Percentiles rank a stretch among this genome's conserved stretches.
Evolutionary conservation across 2,329 filamentous ascomycete genomes (phyloP).

Genomic region (Alternaria brassicicola): DNA sequence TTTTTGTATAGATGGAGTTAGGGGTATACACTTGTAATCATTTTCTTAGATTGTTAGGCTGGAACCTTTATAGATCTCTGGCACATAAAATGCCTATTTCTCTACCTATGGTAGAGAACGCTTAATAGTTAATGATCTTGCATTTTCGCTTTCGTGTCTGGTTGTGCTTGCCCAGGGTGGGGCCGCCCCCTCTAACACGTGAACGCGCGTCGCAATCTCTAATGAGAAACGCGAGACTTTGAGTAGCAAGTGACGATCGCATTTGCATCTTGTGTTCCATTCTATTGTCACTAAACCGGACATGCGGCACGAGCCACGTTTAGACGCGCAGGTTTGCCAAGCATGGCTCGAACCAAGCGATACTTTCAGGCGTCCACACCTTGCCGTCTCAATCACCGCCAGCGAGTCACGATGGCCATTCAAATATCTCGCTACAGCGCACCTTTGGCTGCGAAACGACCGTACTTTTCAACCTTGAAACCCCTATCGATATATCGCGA

Average conservation of each 20-base stretch:
- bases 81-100: not conserved
- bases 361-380: slow-evolving; percentile 2
- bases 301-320: not conserved
- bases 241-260: not conserved
- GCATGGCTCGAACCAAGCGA: not conserved
- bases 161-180: not conserved
- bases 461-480: not conserved
- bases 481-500: not conserved
- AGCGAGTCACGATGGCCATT: not conserved
- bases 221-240: not conserved
- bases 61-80: not conserved
- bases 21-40: slow-evolving; percentile 7
- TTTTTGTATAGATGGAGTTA: not conserved
- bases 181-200: not conserved
- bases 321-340: not conserved
- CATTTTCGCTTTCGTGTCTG: not conserved
- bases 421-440: not conserved
- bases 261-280: not conserved
- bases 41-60: slow-evolving; percentile 1
- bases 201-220: not conserved
- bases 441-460: not conserved
- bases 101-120: not conserved
- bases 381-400: not conserved
- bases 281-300: not conserved
- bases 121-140: not conserved